Base-by-base conservation (phyloP, 148 eudicot species). In the Camellia granthamiana region DNA sequence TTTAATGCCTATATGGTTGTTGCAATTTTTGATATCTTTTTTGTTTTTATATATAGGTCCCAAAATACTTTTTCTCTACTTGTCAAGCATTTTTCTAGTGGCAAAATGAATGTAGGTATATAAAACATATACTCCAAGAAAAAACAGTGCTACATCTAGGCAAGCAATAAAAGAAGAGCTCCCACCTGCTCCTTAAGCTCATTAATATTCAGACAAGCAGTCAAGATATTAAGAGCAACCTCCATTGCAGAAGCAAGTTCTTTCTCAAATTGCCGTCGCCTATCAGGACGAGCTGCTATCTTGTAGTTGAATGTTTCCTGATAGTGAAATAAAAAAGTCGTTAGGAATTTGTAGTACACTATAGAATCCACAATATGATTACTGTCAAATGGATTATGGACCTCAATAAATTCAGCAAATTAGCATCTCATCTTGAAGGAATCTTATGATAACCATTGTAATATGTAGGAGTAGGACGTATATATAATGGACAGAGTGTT, bases 281-380 rank as follows among this genome's bases (percentile, higher is more conserved):
- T 90, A 80, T 94, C 95, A 78, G 99, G 92, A 77, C 99, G 95
- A 75, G 92, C 97, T 69, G 99, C 90, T 83, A 96, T 96, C 90
- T 92, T 91, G 85, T 96, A 94, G 86, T 96, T 92, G 79, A 89
- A 89, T 8, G 85, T 88, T 89, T 96, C 99, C 99, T 96, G 89
- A 73, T 76, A 77, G 74, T 59, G 76, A 65, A 80, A 68, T 80
- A 30, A 63, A 60, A 78, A 67, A 52, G 44, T 19, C 47, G 3
- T 52, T 1, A 81, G 58, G 67, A 77, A 70, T 23, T 18, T 47
- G 23, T 11, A 9, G 16, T 16, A 52, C 38, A 18, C 10, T 16
- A 51, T 51, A 52, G 21, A 4, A 52, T 66, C 10, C 14, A 65
- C 15, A 49, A 11, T 12, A 64, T 23, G 54, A 19, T 18, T 12